A percentile compares a stretch with the other conserved stretches of the same genome.
Evolutionary conservation across 1,284 basidiomycete genomes (phyloP).

Genomic region (Cutaneotrichosporon cutaneum): DNA sequence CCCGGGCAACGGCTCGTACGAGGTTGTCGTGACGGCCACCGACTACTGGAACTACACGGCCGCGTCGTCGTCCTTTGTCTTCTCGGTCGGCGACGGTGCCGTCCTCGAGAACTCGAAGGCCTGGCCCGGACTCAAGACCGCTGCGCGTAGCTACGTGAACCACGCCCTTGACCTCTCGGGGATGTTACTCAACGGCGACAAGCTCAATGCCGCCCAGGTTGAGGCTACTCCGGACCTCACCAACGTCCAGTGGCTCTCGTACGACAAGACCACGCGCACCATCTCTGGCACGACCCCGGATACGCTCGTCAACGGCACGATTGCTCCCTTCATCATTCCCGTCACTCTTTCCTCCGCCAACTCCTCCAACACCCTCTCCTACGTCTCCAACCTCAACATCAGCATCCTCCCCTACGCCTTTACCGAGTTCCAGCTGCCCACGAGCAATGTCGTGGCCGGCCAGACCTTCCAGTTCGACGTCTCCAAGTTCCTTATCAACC

Average conservation of each 20-base stretch:
- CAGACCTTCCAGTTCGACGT: constrained; percentile 40
- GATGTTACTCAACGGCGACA: constrained; percentile 38
- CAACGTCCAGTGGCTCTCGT: constrained; percentile 52
- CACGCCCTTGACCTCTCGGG: constrained; percentile 36
- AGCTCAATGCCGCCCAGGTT: constrained; percentile 36
- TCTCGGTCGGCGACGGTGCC: constrained; percentile 47
- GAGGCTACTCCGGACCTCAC: constrained; percentile 38
- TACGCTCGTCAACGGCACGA: constrained; percentile 51
- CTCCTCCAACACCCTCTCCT: constrained; percentile 36
- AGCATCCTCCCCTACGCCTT: constrained; percentile 54
- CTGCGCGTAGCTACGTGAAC: constrained; percentile 33
- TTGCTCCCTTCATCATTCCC: constrained; percentile 44
- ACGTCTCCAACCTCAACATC: constrained; percentile 47
- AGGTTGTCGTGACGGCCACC: constrained; percentile 50
- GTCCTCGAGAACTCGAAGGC: constrained; percentile 34
- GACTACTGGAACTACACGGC: constrained; percentile 52
- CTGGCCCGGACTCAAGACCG: constrained; percentile 34
- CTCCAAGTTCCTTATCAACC: constrained; percentile 38
- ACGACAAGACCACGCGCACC: constrained; percentile 45
- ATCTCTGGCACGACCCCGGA: constrained; percentile 53
- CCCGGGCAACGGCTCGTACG: constrained; percentile 49
- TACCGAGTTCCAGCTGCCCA: constrained; percentile 50
- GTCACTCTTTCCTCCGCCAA: constrained; percentile 45
- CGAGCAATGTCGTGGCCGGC: constrained; percentile 43
- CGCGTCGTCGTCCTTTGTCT: constrained; percentile 50